phyloP scores from a whole-genome alignment of 108 stramenopile species.

The Craspedostauros australis region DNA sequence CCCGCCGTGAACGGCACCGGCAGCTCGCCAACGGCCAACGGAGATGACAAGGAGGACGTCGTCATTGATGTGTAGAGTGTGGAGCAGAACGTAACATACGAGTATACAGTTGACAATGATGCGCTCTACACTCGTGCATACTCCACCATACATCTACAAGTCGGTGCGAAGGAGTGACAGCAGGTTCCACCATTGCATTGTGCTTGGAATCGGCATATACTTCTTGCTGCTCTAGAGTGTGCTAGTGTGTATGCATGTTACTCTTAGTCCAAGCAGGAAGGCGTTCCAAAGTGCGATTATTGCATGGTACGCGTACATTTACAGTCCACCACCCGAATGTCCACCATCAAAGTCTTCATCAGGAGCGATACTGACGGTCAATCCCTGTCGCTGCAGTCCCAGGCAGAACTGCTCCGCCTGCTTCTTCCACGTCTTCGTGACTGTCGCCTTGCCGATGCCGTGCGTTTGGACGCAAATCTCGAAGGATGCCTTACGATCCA shows the following conservation, averaged over 20 bases:
- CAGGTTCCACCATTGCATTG: no score
- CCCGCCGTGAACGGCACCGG: conserved; percentile 1
- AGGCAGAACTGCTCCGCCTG: conserved; percentile 87
- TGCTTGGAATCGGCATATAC: no score
- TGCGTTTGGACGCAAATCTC: conserved; percentile 90
- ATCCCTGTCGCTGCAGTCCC: conserved; percentile 82
- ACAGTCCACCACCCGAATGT: conserved; percentile 53
- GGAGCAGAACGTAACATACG: no score
- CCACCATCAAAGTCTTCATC: conserved; percentile 81
- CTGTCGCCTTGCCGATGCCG: conserved; percentile 87
- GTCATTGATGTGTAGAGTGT: conserved; percentile 37
- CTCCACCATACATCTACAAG: no score
- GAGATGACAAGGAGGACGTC: conserved; percentile 3
- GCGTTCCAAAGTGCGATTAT: no score
- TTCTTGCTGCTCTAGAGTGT: no score
- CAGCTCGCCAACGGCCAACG: background rate
- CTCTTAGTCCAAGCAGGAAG: no score
- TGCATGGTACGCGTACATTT: no score
- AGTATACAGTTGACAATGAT: no score
- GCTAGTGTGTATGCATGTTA: no score
- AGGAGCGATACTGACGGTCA: conserved; percentile 91
- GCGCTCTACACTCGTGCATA: no score
- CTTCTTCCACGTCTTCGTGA: conserved; percentile 87
- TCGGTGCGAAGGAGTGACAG: no score
- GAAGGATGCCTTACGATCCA: conserved; percentile 83